These are phyloP conservation scores for Globisporangium recalcitrans DNA, from an alignment of 352 stramenopile species.

Conservation along the genomic window DNA sequence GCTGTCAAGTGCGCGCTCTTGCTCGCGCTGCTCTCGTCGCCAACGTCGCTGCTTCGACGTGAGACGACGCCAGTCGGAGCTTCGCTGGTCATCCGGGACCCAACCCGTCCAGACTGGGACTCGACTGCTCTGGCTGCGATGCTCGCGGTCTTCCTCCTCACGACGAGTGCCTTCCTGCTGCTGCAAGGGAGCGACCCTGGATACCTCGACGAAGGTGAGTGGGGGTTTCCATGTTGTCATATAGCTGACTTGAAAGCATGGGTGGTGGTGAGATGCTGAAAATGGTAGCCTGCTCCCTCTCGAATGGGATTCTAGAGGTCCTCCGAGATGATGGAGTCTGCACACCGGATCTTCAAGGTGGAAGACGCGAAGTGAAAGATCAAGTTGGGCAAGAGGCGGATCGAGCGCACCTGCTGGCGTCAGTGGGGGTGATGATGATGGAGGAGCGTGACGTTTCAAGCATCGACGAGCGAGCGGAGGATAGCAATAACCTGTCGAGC, in stretches of 20 bases:
- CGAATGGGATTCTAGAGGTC: not conserved
- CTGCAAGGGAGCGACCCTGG: slow-evolving; percentile 40
- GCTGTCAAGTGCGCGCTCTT: not conserved
- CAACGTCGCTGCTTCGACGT: not conserved
- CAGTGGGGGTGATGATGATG: not conserved
- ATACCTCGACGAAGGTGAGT: slow-evolving; percentile 31
- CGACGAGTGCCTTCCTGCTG: slow-evolving; percentile 18
- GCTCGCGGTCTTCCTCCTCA: not conserved
- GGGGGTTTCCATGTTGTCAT: not conserved
- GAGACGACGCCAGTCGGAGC: not conserved
- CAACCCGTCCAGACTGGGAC: not conserved
- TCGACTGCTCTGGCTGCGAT: slow-evolving; percentile 1
- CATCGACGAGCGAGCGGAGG: not conserved
- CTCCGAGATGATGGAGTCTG: too few species aligned
- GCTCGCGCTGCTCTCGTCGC: slow-evolving; percentile 2
- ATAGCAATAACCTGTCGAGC: too few species aligned
- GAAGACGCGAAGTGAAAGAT: not conserved
- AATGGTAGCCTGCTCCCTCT: not conserved
- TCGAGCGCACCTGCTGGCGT: not conserved
- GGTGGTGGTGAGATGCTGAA: not conserved
- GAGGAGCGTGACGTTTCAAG: not conserved
- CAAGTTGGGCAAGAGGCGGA: not conserved
- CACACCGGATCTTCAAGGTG: not conserved
- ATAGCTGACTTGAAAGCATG: not conserved
- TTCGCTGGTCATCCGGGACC: not conserved